Evolutionary conservation across 225 moss, liverwort and hornwort species (phyloP), one percentile per base, ranked within the genome.

Genomic region (Lunularia cruciata): DNA sequence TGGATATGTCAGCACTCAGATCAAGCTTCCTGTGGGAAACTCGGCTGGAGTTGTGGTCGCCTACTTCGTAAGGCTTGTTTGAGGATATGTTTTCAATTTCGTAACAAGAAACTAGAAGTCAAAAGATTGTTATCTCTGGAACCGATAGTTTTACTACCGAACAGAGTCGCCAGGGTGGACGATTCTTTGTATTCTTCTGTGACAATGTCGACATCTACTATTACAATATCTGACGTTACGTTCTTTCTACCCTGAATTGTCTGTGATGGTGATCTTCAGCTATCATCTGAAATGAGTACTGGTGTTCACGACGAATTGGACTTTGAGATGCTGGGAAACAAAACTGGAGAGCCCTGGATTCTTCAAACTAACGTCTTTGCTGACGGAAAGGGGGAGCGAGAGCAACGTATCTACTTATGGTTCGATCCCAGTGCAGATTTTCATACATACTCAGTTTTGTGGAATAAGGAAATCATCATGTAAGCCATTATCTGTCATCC

Each of bases 21-120:
- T 85, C 77, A 89, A 83, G 58, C 73, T 85, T 18, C 69, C 69
- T 0, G 60, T 71, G 14, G 83, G 84, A 54, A 82, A 89, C 47
- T 83, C 83, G 0, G 83, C 86, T 22, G 87, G 86, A 71, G 78
- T 76, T 0, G 83, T 76, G 51, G 85, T 77, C 34, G 79, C 81
- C 37, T 86, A 57, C 56, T 86, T 78, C 40, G 81, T 81, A 68
- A 86, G 80, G 55, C 38, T n/a, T n/a, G n/a, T n/a, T n/a, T n/a
- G n/a, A 7, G 7, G 9, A 43, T 15, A 15, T 43, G 43, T 43
- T 7, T 7, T 7, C 43, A 15, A 13, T 38, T 20, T 55, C 54
- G 18, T 55, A n/a, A n/a, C n/a, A n/a, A n/a, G n/a, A n/a, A n/a
- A n/a, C n/a, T n/a, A n/a, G n/a, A n/a, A n/a, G n/a, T n/a, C n/a